A percentile compares a stretch with the other conserved stretches of the same genome.
These are phyloP conservation scores for Cardiosporidium cionae DNA, from an alignment of 169 alveolate genomes.

Conservation along the genomic window DNA sequence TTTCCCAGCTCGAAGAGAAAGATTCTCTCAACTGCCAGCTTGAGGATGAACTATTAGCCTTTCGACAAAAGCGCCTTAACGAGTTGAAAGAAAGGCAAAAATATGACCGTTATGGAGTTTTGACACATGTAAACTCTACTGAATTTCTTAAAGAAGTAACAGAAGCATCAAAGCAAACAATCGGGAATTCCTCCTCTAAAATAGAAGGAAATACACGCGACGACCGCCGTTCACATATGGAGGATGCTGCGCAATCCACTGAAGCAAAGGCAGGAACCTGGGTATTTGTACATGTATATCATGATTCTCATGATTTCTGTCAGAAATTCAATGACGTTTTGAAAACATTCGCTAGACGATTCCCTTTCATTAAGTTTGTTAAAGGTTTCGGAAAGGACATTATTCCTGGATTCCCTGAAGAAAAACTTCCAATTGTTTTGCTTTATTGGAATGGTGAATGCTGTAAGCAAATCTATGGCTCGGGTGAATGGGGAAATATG, in stretches of 20 bases:
- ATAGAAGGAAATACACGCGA: neutral
- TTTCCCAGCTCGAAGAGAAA: slow-evolving; percentile 18
- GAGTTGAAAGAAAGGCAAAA: slow-evolving; percentile 24
- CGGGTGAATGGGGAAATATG: neutral
- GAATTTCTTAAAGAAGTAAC: neutral
- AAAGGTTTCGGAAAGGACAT: slow-evolving; percentile 47
- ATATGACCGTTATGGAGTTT: slow-evolving; percentile 15
- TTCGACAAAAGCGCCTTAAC: slow-evolving; percentile 23
- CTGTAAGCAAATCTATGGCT: slow-evolving; percentile 43
- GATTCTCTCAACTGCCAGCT: no score
- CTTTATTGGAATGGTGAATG: slow-evolving; percentile 56
- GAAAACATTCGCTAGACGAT: slow-evolving; percentile 32
- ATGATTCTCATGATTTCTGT: slow-evolving; percentile 45
- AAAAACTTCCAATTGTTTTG: slow-evolving; percentile 49
- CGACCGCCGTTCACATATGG: neutral
- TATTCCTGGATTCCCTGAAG: slow-evolving; percentile 55
- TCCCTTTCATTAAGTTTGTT: slow-evolving; percentile 52
- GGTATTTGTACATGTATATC: slow-evolving; percentile 50
- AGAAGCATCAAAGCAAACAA: neutral
- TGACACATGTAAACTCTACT: neutral
- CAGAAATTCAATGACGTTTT: slow-evolving; percentile 31
- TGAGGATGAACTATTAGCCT: slow-evolving; percentile 11
- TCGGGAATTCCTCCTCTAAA: neutral
- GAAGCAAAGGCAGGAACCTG: slow-evolving; percentile 37
- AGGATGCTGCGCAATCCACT: neutral